Evolutionary conservation across 1,284 basidiomycete species (phyloP).

Genomic region (Entoloma clypeatum): DNA sequence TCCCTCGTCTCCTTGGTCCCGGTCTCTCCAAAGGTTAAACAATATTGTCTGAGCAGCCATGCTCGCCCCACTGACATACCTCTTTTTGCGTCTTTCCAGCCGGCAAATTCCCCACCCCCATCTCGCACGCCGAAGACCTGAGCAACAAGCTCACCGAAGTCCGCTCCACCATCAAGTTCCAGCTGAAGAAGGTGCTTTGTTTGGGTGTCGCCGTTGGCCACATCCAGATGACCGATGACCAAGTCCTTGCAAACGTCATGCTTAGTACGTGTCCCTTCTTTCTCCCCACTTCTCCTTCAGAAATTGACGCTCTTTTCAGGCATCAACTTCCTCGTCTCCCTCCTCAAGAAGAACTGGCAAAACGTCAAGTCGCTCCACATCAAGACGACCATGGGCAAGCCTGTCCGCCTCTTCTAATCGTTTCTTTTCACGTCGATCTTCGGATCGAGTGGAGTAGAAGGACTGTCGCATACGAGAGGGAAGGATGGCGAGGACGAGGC

Average conservation of each 20-base stretch:
- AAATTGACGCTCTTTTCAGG: conserved; percentile 40
- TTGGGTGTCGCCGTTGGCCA: conserved; percentile 98
- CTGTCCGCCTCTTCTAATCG: conserved; percentile 85
- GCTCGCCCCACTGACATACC: neutral
- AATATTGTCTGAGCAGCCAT: neutral
- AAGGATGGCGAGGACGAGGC: conserved; percentile 19
- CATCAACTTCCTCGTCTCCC: conserved; percentile 99
- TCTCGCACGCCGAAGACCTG: conserved; percentile 93
- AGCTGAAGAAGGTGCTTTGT: conserved; percentile 99
- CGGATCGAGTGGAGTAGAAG: conserved; percentile 13
- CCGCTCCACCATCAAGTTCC: conserved; percentile 99
- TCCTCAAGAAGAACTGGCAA: conserved; percentile 99
- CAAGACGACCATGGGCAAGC: conserved; percentile 99
- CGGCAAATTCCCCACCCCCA: conserved; percentile 98
- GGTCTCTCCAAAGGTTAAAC: conserved; percentile 93
- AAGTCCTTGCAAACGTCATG: conserved; percentile 97
- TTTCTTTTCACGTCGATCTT: conserved; percentile 8
- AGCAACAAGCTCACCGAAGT: conserved; percentile 92
- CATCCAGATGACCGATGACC: conserved; percentile 97
- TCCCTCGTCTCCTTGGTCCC: conserved; percentile 98
- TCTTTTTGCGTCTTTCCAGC: conserved; percentile 44
- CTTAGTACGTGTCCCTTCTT: conserved; percentile 57
- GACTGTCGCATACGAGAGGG: conserved; percentile 14
- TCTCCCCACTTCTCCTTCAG: conserved; percentile 7
- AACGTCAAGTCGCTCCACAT: conserved; percentile 99